Percentiles rank a stretch among this genome's conserved stretches.
phyloP scores from a whole-genome alignment of 2,329 filamentous ascomycete genomes.

The Hypoxylon sp. region DNA sequence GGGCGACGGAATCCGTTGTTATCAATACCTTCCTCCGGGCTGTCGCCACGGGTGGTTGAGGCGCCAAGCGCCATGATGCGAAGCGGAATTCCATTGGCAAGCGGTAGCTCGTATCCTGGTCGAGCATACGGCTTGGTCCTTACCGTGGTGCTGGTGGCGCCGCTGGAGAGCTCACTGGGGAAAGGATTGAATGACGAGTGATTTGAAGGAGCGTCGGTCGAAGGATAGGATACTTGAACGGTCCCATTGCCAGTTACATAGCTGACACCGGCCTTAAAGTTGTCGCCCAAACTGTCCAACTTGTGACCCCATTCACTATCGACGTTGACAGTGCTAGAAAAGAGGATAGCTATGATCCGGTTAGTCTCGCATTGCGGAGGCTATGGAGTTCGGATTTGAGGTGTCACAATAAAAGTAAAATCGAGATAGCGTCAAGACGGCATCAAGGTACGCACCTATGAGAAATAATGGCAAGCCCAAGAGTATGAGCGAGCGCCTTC shows the following conservation, averaged over 20 bases:
- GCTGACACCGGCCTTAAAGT: conserved; percentile 49
- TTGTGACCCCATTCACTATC: conserved; percentile 52
- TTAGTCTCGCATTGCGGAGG: conserved; percentile 33
- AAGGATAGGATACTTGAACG: conserved; percentile 42
- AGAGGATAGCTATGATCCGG: conserved; percentile 46
- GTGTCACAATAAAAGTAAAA: neutral
- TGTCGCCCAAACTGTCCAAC: conserved; percentile 47
- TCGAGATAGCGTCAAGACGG: neutral
- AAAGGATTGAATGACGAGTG: conserved; percentile 43
- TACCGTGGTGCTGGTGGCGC: conserved; percentile 38
- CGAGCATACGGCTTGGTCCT: conserved; percentile 51
- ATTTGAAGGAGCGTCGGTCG: conserved; percentile 38
- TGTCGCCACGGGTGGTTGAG: conserved; percentile 54
- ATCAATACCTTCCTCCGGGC: conserved; percentile 51
- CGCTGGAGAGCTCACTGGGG: conserved; percentile 42
- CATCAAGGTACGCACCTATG: conserved; percentile 42
- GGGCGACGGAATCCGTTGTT: conserved; percentile 55
- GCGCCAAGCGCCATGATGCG: conserved; percentile 55
- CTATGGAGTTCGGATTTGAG: conserved; percentile 1
- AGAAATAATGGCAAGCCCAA: conserved; percentile 50
- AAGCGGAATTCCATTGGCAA: conserved; percentile 53
- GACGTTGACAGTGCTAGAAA: conserved; percentile 49
- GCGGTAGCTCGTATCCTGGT: conserved; percentile 52
- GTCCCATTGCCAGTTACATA: conserved; percentile 51
- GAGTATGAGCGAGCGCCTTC: conserved; percentile 49